phyloP scores from a whole-genome alignment of 2,329 filamentous ascomycete species.

The Ascochyta lentis region DNA sequence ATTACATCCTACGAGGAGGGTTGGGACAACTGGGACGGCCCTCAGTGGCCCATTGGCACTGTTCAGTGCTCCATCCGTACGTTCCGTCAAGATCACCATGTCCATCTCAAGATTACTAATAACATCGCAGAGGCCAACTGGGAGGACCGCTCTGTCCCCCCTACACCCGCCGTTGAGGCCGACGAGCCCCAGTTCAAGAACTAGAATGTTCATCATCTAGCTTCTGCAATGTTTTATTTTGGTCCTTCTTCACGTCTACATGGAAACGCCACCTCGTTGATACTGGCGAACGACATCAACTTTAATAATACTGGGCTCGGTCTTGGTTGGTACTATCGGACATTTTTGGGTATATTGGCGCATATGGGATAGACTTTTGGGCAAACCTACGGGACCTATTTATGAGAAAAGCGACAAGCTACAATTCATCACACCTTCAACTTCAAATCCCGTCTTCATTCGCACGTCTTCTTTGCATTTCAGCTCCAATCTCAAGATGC shows the following conservation, averaged over 20 bases:
- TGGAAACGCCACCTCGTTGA: slow-evolving; percentile 18
- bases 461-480: background rate
- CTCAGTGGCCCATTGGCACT: slow-evolving; percentile 31
- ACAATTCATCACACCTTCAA: slow-evolving; percentile 7
- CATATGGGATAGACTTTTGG: slow-evolving; percentile 12
- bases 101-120: background rate
- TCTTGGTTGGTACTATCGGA: slow-evolving; percentile 9
- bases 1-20: slow-evolving; percentile 37
- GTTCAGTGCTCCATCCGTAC: slow-evolving; percentile 34
- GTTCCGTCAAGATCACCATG: background rate
- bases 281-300: slow-evolving; percentile 16
- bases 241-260: slow-evolving; percentile 18
- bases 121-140: slow-evolving; percentile 16
- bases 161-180: slow-evolving; percentile 18
- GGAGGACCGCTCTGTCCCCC: slow-evolving; percentile 17
- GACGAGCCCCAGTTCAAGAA: slow-evolving; percentile 21
- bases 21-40: slow-evolving; percentile 37
- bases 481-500: too few species aligned
- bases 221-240: slow-evolving; percentile 9
- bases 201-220: slow-evolving; percentile 9
- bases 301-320: slow-evolving; percentile 18
- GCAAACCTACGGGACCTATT: slow-evolving; percentile 18
- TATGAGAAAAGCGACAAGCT: slow-evolving; percentile 15
- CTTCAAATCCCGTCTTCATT: background rate
- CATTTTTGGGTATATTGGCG: slow-evolving; percentile 16